phyloP scores from a whole-genome alignment of 371 early-diverging fungal genomes.

The Lichtheimia corymbifera region DNA sequence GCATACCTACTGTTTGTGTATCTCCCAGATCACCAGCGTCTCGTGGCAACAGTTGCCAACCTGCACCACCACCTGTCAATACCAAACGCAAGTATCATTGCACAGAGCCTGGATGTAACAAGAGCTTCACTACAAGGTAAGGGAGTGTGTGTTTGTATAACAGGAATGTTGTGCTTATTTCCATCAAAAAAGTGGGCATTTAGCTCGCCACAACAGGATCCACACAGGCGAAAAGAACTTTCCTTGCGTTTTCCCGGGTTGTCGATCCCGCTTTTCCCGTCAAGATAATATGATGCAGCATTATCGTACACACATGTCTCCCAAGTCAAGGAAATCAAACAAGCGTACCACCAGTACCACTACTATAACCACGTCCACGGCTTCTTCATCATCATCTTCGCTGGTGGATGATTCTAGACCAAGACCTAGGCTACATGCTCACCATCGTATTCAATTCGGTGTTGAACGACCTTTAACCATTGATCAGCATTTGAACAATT shows the following conservation, averaged over 20 bases:
- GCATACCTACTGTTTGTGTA: background rate
- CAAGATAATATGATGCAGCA: slow-evolving; percentile 92
- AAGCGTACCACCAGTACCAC: background rate
- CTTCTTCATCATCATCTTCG: background rate
- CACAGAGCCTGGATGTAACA: slow-evolving; percentile 43
- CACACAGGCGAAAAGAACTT: slow-evolving; percentile 93
- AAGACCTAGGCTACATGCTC: slow-evolving; percentile 40
- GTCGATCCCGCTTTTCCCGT: slow-evolving; percentile 81
- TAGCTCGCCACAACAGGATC: slow-evolving; percentile 86
- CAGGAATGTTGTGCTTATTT: slow-evolving; percentile 72
- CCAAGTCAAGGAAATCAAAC: slow-evolving; percentile 53
- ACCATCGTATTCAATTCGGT: slow-evolving; percentile 41
- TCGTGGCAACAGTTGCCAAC: background rate
- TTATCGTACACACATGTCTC: slow-evolving; percentile 76
- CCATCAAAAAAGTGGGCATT: slow-evolving; percentile 62
- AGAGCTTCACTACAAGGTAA: slow-evolving; percentile 52
- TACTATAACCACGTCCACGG: background rate
- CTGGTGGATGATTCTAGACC: slow-evolving; percentile 32
- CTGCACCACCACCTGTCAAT: background rate
- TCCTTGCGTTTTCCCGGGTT: slow-evolving; percentile 74
- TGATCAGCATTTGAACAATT: slow-evolving; percentile 46
- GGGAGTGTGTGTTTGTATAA: background rate
- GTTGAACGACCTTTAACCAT: slow-evolving; percentile 48
- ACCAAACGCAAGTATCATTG: slow-evolving; percentile 43
- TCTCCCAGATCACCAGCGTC: background rate